These are phyloP conservation scores for Recurvomyces mirabilis DNA, from an alignment of 495 filamentous ascomycete species.

Conservation along the genomic window DNA sequence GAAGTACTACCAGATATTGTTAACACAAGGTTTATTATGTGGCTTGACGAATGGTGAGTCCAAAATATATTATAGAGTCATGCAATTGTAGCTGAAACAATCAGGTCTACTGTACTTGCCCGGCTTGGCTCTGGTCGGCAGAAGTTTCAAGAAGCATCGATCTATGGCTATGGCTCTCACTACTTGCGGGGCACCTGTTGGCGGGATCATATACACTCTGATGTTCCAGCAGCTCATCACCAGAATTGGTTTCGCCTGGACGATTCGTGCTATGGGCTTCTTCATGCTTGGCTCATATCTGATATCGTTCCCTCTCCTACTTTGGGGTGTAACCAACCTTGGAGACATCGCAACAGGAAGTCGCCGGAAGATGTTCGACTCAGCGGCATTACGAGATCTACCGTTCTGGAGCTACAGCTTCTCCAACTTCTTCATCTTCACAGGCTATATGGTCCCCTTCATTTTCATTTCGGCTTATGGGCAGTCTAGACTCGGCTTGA, in stretches of 20 bases:
- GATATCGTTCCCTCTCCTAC: constrained; percentile 39
- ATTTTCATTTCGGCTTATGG: constrained; percentile 40
- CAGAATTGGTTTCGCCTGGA: constrained; percentile 66
- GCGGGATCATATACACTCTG: constrained; percentile 67
- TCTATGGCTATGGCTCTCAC: constrained; percentile 58
- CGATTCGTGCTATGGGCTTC: constrained; percentile 62
- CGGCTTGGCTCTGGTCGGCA: neutral
- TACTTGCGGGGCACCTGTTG: constrained; percentile 59
- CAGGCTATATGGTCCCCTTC: constrained; percentile 20
- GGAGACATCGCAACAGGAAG: constrained; percentile 20
- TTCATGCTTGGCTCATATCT: constrained; percentile 42
- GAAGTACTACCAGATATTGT: constrained; percentile 65
- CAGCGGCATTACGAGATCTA: constrained; percentile 23
- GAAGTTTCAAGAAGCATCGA: constrained; percentile 49
- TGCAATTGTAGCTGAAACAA: neutral
- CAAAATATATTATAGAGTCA: no score
- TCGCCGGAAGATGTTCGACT: constrained; percentile 23
- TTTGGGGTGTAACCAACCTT: constrained; percentile 17
- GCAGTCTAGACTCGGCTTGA: constrained; percentile 42
- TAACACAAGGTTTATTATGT: constrained; percentile 68
- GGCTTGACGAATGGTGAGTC: constrained; percentile 58
- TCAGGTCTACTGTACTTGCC: constrained; percentile 23
- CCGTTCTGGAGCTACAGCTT: constrained; percentile 26
- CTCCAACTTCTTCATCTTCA: constrained; percentile 26
- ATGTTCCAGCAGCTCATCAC: constrained; percentile 66